Evolutionary conservation across 495 filamentous ascomycete genomes (phyloP), one percentile per base, ranked within the genome.

Genomic region (Niebla homalea): DNA sequence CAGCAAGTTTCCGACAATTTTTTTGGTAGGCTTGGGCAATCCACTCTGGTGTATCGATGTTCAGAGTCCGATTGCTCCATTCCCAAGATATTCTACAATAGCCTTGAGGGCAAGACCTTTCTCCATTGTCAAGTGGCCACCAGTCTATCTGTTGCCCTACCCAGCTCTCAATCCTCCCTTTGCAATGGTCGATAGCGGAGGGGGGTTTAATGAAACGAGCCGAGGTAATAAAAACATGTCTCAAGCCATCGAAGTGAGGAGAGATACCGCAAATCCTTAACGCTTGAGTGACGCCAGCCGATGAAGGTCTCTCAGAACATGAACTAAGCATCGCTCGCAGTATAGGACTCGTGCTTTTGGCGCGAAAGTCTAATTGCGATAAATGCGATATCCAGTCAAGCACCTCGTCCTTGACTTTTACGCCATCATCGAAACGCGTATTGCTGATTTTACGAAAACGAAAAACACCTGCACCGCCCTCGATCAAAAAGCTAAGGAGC

Each of bases 391-490:
- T 25, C 47, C 47, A 49, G 18, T 41, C 16, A 19, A 49, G 37
- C 29, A 49, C 47, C 36, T 49, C 29, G 12, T 18, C 29, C 20
- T 49, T 49, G 16, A 23, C 26, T 19, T 49, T 40, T 10, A 25
- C 25, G 47, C 47, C 47, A 41, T 49, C 47, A 43, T 49, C 47
- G 29, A 49, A 49, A 41, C 47, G 47, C 2, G 29, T 18, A 19
- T 49, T 26, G 36, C 47, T 49, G n/a, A 49, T 18, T 22, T 42
- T 21, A 19, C 47, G 47, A 20, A 49, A 49, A 14, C 1, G 36
- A 20, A 18, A 15, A n/a, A 39, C 36, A 42, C 47, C 36, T 8
- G 18, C 1, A 5, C 14, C 5, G 36, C 47, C 47, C 25, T 49
- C 20, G 36, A 49, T 19, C 37, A 49, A 29, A 26, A 49, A 49